Base-by-base conservation (phyloP, 2,329 filamentous ascomycete genomes). In the Fusarium liriodendri region DNA sequence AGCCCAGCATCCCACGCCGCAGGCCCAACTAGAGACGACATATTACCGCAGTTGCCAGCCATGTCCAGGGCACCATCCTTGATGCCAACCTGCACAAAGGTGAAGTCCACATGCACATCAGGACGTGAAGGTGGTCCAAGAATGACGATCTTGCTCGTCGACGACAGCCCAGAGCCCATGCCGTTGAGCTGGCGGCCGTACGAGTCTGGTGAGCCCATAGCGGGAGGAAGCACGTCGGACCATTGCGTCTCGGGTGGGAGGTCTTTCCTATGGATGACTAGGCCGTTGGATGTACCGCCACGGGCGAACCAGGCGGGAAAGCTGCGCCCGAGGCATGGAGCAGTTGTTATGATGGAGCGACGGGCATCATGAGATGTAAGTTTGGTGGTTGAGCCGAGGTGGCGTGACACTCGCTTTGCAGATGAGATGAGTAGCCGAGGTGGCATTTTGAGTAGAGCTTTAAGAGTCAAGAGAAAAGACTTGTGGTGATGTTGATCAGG, bases 41-140 rank as follows among this genome's bases (percentile, higher is more conserved):
- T 92, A 79, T 94, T 94, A n/a, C 93, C 93, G 78, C 92, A 94
- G 76, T 94, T 95, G 27, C 92, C 90, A 0, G 90, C 89, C 76
- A 89, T 87, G 76, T 94, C 92, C 3, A 95, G 85, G 35, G 84
- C 82, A 6, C 84, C 83, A 74, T 91, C 87, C 62, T 88, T 87
- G 63, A 94, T 88, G 4, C 92, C 92, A 8, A 94, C 84, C 42
- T 91, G 90, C 2, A 92, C 89, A 78, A 95, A 95, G 0, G 92
- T 95, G 77, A 92, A 94, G 68, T 93, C 90, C 14, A 94, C 85
- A 72, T 94, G 89, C 0, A 87, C 87, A 29, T 86, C 87, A 0
- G 80, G 69, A 18, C 85, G 82, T 32, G 81, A 78, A 4, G 90
- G 86, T 1, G 84, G 83, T 4, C 87, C 88, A 2, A 95, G 85